Percentiles rank a stretch among this genome's conserved stretches.
Evolutionary conservation across 495 filamentous ascomycete genomes (phyloP).

Genomic region (Daldinia bambusicola): DNA sequence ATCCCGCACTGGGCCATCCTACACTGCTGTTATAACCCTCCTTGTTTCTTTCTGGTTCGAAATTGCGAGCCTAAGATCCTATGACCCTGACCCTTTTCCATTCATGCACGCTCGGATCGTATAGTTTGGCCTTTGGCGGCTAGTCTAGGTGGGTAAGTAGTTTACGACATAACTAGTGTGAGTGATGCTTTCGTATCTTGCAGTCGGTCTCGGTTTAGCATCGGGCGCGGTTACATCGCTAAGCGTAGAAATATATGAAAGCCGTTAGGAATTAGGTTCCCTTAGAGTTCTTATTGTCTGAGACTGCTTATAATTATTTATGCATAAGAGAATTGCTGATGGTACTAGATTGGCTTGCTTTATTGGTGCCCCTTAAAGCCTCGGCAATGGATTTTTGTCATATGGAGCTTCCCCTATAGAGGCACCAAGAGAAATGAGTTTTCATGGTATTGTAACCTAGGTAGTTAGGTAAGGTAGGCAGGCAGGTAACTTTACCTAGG

Average conservation of each 20-base stretch:
- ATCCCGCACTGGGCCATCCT: not conserved
- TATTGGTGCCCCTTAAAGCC: not conserved
- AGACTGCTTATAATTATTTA: conserved; percentile 1
- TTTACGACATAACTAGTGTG: conserved; percentile 12
- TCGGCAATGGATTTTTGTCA: not conserved
- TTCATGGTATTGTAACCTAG: not conserved
- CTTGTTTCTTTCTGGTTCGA: conserved; percentile 10
- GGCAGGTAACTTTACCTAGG: not conserved
- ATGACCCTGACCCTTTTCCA: not conserved
- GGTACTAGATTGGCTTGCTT: conserved; percentile 5
- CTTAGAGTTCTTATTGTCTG: conserved; percentile 4
- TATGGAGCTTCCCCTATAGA: not conserved
- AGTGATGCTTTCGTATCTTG: conserved; percentile 12
- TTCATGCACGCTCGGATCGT: conserved; percentile 15
- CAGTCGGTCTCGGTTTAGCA: not conserved
- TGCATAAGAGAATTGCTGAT: not conserved
- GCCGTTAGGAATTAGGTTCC: conserved; percentile 1
- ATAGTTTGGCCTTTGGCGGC: conserved; percentile 13
- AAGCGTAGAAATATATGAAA: conserved; percentile 13
- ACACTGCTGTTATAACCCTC: not conserved
- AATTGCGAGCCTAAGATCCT: conserved; percentile 10
- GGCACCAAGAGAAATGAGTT: not conserved
- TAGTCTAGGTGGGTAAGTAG: conserved; percentile 1
- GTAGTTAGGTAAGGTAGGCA: not conserved
- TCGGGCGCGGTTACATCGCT: conserved; percentile 30